Base-by-base conservation (phyloP, 371 early-diverging fungal species). In the Syncephalastrum racemosum region DNA sequence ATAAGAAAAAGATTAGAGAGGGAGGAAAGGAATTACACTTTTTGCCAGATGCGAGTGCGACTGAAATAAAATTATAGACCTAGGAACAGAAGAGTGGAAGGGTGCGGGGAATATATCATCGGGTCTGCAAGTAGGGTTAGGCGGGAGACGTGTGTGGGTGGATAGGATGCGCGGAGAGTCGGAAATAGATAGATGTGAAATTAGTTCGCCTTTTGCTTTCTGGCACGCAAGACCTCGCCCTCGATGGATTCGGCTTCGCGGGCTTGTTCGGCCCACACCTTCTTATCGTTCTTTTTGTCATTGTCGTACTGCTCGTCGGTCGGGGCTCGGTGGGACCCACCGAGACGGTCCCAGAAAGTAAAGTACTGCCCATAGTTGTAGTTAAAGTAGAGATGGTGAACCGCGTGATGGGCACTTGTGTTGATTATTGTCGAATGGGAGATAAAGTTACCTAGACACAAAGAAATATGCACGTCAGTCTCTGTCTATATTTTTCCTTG, bases 351-450 rank as follows among this genome's bases (percentile, higher is more conserved):
- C 87, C 90, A 91, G 46, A 92, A 69, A 2, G 96, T 96, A 44
- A 93, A 92, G 73, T 95, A 97, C 74, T 98, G 98, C 4, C 98
- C 97, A 63, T 93, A 97, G 81, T 98, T 98, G 82, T 93, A 96
- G 83, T 96, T 96, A 73, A 98, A 98, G 73, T 98, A 94, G 50
- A 94, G 73, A 62, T 98, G 98, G 63, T 98, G 98, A 36, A 98
- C 86, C 16, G 94, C 87, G 71, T 98, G 98, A 65, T 98, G 96
- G 14, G 97, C 96, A 15, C 94, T 90, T 12, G 92, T 88, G 64
- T 96, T 95, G 58, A 94, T 80, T 25, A 79, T 64, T 1, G 64
- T 56, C 10, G 80, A 80, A 42, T 68, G 77, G 25, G 80, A 77
- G 52, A 90, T 57, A 67, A 85, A 87, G 54, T 81, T 85, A 46